Evolutionary conservation across 2,329 filamentous ascomycete genomes (phyloP), one percentile per base, ranked within the genome.

Genomic region (Xylariaceae sp.): DNA sequence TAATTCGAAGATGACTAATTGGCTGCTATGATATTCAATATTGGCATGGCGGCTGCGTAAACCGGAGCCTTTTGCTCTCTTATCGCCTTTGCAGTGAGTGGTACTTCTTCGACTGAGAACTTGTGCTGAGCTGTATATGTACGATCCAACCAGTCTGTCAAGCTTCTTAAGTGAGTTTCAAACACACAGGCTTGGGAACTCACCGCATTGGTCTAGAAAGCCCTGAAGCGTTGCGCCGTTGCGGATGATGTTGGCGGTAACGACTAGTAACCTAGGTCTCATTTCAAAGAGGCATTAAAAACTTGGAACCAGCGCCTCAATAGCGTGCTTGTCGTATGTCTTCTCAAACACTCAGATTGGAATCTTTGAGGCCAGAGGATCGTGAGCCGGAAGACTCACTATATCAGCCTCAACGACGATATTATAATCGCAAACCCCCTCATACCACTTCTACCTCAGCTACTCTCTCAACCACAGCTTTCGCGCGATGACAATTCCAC

Each of bases 171-270:
- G 19, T 34, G 33, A 33, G 20, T 19, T 49, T 23, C 52, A 34
- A 16, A 19, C 21, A 10, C 23, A 6, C 14, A 11, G 37, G 7
- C 5, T 21, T 10, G 14, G 2, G 33, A 32, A 71, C 79, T 60
- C 65, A 84, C 81, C 65, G 63, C 80, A 84, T 45, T 73, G 74
- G 45, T 73, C 65, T 53, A 73, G 59, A 57, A 85, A 84, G 21
- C 70, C 66, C 54, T 76, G 69, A 61, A 83, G 83, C 1, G 81
- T 85, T 42, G 80, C 67, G 44, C 74, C 68, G 48, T 84, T 85
- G 44, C 82, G 75, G 43, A 85, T 70, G 1, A 80, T 80, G 12
- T 78, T 76, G 3, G 80, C 73, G 50, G 85, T 77, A 45, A 85
- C 64, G 37, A 82, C 76, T 36, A 74, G 58, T 37, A 79, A 61